Percentiles rank a stretch among this genome's conserved stretches.
phyloP scores from a whole-genome alignment of 257 asterid species.

The Primulina huaijiensis region DNA sequence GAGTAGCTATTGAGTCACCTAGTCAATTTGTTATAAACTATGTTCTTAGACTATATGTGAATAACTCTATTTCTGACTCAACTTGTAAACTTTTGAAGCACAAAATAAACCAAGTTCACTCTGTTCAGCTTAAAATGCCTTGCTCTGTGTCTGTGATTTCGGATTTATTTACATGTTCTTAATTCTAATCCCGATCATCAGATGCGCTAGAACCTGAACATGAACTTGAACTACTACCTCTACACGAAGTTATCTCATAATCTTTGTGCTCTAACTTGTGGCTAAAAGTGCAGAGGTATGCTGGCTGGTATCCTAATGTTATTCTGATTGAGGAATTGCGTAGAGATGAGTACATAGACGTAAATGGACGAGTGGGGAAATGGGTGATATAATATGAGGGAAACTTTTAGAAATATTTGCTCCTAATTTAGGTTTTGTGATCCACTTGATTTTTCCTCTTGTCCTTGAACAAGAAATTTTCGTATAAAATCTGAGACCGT shows the following conservation, averaged over 20 bases:
- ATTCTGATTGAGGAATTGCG: background rate
- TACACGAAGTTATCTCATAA: background rate
- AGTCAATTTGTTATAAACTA: slow-evolving; percentile 2
- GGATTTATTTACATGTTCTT: slow-evolving; percentile 1
- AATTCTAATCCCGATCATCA: background rate
- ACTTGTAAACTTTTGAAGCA: slow-evolving; percentile 14
- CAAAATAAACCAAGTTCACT: background rate
- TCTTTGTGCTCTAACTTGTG: background rate
- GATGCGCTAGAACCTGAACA: slow-evolving; percentile 5
- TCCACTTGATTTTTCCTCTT: background rate
- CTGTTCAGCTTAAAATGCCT: background rate
- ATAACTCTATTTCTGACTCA: background rate
- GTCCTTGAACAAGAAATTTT: no score
- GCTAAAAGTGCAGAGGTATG: slow-evolving; percentile 10
- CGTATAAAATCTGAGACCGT: no score
- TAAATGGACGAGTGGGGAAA: background rate
- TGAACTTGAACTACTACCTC: slow-evolving; percentile 17
- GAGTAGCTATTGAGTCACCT: slow-evolving; percentile 9
- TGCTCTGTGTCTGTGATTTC: slow-evolving; percentile 17
- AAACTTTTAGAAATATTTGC: background rate
- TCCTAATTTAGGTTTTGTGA: background rate
- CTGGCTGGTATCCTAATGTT: background rate
- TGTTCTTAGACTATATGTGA: background rate
- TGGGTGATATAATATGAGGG: background rate
- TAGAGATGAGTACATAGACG: background rate